These are phyloP conservation scores for Lathyrus aphaca DNA, from an alignment of 306 rosid genomes.

Conservation along the genomic window DNA sequence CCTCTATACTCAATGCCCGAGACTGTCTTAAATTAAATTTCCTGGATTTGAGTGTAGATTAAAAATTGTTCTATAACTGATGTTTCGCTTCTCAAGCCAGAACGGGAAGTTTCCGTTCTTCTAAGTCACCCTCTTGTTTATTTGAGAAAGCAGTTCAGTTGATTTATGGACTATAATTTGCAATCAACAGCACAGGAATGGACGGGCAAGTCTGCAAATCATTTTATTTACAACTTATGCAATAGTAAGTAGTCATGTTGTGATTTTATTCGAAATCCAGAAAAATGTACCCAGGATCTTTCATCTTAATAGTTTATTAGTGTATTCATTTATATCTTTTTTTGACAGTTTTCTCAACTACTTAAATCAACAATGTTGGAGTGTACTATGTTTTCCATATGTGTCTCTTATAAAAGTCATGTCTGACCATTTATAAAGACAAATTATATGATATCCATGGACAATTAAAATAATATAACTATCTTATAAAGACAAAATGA, in stretches of 20 bases:
- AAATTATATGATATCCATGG: neutral
- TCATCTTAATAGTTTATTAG: neutral
- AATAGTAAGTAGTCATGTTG: neutral
- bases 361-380: neutral
- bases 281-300: neutral
- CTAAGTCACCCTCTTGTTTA: neutral
- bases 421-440: neutral
- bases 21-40: slow-evolving; percentile 1
- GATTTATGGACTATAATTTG: neutral
- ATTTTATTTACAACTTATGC: too few relatives aligned
- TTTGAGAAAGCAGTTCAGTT: neutral
- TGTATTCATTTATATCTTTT: neutral
- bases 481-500: too few relatives aligned
- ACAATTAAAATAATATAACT: neutral
- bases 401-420: neutral
- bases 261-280: neutral
- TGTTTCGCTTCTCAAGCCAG: neutral
- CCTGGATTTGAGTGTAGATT: neutral
- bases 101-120: neutral
- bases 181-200: neutral
- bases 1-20: neutral
- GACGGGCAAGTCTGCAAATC: neutral
- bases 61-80: neutral
- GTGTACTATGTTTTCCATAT: neutral
- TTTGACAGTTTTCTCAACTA: neutral